phyloP scores from a whole-genome alignment of 768 basidiomycete species.

The Cyclocybe aegerita region DNA sequence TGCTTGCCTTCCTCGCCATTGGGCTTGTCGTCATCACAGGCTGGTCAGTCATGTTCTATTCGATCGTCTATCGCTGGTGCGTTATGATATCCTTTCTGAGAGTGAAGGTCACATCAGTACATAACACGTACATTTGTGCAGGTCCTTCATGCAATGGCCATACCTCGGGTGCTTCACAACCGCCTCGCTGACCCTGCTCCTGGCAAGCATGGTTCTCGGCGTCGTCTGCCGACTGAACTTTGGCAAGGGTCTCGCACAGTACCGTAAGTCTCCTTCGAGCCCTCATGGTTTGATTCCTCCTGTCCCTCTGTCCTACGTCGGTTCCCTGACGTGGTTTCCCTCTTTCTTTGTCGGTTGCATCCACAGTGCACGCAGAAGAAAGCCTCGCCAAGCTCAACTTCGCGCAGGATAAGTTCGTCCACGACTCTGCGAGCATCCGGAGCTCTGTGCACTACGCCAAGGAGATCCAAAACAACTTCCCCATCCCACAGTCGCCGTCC shows the following conservation, averaged over 20 bases:
- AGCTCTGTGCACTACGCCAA: not conserved
- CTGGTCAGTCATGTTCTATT: slow-evolving; percentile 48
- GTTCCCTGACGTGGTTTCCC: not conserved
- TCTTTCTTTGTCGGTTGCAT: slow-evolving; percentile 5
- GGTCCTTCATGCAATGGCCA: slow-evolving; percentile 48
- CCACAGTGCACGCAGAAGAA: slow-evolving; percentile 37
- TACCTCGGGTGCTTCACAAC: slow-evolving; percentile 47
- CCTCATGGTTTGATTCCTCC: not conserved
- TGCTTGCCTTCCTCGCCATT: slow-evolving; percentile 42
- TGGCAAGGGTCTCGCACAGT: slow-evolving; percentile 53
- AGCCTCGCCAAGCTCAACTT: slow-evolving; percentile 37
- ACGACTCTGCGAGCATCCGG: slow-evolving; percentile 9
- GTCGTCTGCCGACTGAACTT: slow-evolving; percentile 52
- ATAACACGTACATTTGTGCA: slow-evolving; percentile 28
- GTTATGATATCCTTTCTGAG: not conserved
- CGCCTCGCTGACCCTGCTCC: slow-evolving; percentile 41
- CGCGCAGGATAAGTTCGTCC: slow-evolving; percentile 36
- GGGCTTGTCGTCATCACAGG: slow-evolving; percentile 33
- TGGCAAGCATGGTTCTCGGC: slow-evolving; percentile 43
- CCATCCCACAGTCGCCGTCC: too few relatives aligned
- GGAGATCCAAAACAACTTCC: not conserved
- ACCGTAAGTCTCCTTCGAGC: slow-evolving; percentile 38
- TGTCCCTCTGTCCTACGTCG: not conserved
- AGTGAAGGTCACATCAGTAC: slow-evolving; percentile 6
- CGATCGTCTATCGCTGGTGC: slow-evolving; percentile 43